Percentiles rank a stretch among this genome's conserved stretches.
phyloP scores from a whole-genome alignment of 768 basidiomycete genomes.

The Tylopilus vinaceipallidus region DNA sequence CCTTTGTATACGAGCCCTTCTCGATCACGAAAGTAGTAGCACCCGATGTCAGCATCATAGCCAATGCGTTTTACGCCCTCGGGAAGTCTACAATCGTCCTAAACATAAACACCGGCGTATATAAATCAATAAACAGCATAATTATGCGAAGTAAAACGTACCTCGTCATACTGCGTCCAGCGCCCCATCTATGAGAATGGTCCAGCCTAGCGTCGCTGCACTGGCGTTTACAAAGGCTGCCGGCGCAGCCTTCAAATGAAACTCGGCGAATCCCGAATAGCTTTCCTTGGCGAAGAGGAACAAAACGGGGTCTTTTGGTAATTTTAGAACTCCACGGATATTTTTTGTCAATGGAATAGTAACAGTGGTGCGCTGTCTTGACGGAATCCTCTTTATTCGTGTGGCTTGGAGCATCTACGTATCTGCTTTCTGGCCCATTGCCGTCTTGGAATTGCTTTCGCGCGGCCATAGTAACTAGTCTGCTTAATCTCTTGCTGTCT shows the following conservation, averaged over 20 bases:
- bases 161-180: conserved; percentile 40
- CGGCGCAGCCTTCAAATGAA: background rate
- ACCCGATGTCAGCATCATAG: conserved; percentile 69
- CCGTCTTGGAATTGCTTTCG: no score
- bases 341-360: no score
- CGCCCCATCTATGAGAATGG: conserved; percentile 31
- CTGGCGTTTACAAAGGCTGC: conserved; percentile 1
- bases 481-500: no score
- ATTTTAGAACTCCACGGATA: no score
- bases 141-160: background rate
- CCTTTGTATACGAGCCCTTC: conserved; percentile 57
- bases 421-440: no score
- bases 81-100: conserved; percentile 55
- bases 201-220: conserved; percentile 23
- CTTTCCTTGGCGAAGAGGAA: background rate
- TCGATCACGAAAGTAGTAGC: conserved; percentile 61
- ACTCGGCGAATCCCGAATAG: conserved; percentile 23
- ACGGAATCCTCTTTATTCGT: no score
- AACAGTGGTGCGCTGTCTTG: no score
- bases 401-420: no score
- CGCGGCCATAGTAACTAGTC: no score
- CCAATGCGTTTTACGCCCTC: conserved; percentile 62
- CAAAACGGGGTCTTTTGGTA: background rate
- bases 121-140: background rate
- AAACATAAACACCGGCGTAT: conserved; percentile 1